phyloP scores from a whole-genome alignment of 768 basidiomycete genomes.

The Suillus ampliporus region DNA sequence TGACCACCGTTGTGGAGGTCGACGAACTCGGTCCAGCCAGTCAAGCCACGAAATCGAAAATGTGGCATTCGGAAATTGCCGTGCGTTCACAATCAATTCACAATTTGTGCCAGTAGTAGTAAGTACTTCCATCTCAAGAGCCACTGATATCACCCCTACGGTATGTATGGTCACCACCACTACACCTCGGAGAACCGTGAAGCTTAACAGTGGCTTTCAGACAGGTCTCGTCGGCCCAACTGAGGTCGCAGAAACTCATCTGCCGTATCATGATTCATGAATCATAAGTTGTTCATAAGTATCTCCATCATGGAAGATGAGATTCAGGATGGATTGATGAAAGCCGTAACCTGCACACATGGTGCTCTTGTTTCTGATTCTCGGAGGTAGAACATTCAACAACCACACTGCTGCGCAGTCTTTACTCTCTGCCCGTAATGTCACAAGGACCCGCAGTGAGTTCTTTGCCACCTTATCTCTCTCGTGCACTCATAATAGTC shows the following conservation, averaged over 20 bases:
- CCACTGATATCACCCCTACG: not conserved
- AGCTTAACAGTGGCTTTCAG: not conserved
- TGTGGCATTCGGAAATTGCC: not conserved
- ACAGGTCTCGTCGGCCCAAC: not conserved
- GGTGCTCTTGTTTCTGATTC: not conserved
- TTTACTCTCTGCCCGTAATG: not conserved
- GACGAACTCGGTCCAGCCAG: too few species aligned
- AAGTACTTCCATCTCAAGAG: too few species aligned
- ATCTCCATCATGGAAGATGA: not conserved
- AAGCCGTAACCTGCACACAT: not conserved
- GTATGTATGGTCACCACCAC: not conserved
- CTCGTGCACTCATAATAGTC: not conserved
- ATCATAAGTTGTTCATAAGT: not conserved
- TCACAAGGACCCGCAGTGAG: not conserved
- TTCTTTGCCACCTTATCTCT: too few species aligned
- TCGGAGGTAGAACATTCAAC: too few species aligned
- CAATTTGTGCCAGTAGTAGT: too few species aligned
- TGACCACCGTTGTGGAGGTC: not conserved
- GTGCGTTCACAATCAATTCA: not conserved
- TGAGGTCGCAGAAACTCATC: too few species aligned
- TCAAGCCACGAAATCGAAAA: not conserved
- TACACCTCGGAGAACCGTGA: not conserved
- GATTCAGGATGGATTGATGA: not conserved
- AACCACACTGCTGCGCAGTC: not conserved
- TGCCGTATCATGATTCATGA: too few species aligned